phyloP scores from a whole-genome alignment of 2,329 filamentous ascomycete genomes.

The Colletotrichum eleusines region DNA sequence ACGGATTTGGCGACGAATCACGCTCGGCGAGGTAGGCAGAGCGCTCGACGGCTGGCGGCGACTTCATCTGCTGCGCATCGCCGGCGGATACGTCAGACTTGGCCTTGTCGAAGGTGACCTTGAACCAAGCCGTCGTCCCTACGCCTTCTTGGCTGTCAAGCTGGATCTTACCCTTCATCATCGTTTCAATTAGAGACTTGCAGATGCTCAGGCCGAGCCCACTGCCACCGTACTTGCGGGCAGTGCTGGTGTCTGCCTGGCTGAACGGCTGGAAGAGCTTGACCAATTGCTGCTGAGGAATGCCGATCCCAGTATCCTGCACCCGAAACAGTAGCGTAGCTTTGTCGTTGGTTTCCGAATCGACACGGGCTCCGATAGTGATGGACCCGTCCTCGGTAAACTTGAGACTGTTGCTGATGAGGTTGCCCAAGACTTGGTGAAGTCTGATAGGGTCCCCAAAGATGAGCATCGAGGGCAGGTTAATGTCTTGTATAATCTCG shows the following conservation, averaged over 20 bases:
- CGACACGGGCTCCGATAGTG: constrained; percentile 81
- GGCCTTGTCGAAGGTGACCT: constrained; percentile 87
- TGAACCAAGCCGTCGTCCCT: constrained; percentile 82
- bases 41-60: constrained; percentile 53
- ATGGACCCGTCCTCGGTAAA: constrained; percentile 91
- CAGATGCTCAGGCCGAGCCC: constrained; percentile 93
- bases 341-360: constrained; percentile 76
- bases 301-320: constrained; percentile 90
- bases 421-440: constrained; percentile 80
- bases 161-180: constrained; percentile 88
- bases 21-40: constrained; percentile 53
- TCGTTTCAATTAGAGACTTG: constrained; percentile 92
- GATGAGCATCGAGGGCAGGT: constrained; percentile 78
- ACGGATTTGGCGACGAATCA: constrained; percentile 57
- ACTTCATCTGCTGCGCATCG: constrained; percentile 59
- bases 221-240: constrained; percentile 90
- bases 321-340: constrained; percentile 88
- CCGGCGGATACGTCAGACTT: constrained; percentile 70
- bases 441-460: constrained; percentile 75
- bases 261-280: constrained; percentile 94
- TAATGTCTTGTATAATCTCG: constrained; percentile 77
- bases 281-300: constrained; percentile 82
- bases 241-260: constrained; percentile 91
- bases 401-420: constrained; percentile 93
- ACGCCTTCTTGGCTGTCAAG: constrained; percentile 80